A percentile compares a stretch with the other conserved stretches of the same genome.
Evolutionary conservation across 116 monocot species (phyloP).

Genomic region (Posidonia oceanica): DNA sequence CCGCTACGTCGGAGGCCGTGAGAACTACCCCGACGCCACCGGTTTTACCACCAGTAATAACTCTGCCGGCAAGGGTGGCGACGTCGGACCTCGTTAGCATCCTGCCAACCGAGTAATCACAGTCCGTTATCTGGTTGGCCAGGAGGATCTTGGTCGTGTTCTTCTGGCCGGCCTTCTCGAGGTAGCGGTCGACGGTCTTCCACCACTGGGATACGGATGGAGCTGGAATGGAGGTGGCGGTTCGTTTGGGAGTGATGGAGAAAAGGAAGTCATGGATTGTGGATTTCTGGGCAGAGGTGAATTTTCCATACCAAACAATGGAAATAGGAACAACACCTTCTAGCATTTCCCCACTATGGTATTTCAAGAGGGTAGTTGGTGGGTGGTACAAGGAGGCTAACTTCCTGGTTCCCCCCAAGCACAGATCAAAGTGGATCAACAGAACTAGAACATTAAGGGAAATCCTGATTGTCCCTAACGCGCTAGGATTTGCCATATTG

Average conservation of each 20-base stretch:
- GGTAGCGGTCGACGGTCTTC: constrained; percentile 17
- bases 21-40: constrained; percentile 30
- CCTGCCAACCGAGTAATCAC: constrained; percentile 20
- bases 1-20: constrained; percentile 54
- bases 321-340: constrained; percentile 31
- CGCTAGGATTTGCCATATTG: background rate
- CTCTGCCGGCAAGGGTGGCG: constrained; percentile 13
- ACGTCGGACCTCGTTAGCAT: constrained; percentile 18
- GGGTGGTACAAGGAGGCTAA: constrained; percentile 15
- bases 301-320: constrained; percentile 41
- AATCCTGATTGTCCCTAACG: no score
- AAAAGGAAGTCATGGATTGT: constrained; percentile 39
- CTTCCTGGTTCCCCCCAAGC: no score
- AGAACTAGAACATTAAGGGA: background rate
- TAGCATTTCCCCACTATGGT: constrained; percentile 35
- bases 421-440: no score
- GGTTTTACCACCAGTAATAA: no score
- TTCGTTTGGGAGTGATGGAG: constrained; percentile 23
- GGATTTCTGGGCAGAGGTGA: constrained; percentile 24
- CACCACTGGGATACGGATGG: constrained; percentile 41
- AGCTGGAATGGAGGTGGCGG: background rate
- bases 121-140: constrained; percentile 23
- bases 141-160: constrained; percentile 7
- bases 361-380: constrained; percentile 17
- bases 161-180: constrained; percentile 12